These are phyloP conservation scores for Leucocoprinus sp. DNA, from an alignment of 768 basidiomycete species.

Conservation along the genomic window DNA sequence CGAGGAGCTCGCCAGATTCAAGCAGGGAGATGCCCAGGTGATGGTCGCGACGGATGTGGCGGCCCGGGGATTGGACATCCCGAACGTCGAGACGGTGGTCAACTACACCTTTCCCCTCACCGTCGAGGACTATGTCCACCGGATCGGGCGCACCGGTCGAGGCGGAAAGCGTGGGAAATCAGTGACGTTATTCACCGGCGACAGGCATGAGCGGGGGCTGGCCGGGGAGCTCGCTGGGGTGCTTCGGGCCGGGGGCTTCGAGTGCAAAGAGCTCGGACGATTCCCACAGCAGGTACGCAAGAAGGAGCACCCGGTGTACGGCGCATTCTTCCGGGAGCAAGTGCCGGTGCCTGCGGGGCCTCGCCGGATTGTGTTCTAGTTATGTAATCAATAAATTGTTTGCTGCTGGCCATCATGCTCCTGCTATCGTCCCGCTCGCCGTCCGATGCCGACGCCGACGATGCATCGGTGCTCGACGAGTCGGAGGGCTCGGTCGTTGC, in stretches of 20 bases:
- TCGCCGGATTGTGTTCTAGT: conserved; percentile 70
- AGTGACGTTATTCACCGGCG: conserved; percentile 96
- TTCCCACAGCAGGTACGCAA: conserved; percentile 99
- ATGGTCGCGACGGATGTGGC: conserved; percentile 98
- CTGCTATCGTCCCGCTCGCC: not conserved
- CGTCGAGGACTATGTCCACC: conserved; percentile 88
- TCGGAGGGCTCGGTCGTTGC: conserved; percentile 87
- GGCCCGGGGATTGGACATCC: conserved; percentile 94
- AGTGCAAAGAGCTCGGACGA: conserved; percentile 65
- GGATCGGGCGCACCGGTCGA: conserved; percentile 88
- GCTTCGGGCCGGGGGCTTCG: conserved; percentile 79
- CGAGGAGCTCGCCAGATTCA: conserved; percentile 70
- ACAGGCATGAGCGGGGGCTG: conserved; percentile 70
- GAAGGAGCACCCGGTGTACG: conserved; percentile 85
- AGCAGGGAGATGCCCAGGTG: conserved; percentile 80
- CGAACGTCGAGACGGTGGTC: conserved; percentile 87
- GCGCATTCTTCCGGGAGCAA: conserved; percentile 74
- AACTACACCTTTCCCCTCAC: conserved; percentile 98
- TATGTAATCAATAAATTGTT: too few relatives aligned
- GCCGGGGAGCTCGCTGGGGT: conserved; percentile 94
- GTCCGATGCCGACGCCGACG: conserved; percentile 21
- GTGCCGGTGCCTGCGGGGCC: conserved; percentile 51
- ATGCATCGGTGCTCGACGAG: conserved; percentile 70
- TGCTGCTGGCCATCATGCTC: too few relatives aligned
- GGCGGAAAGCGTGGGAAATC: conserved; percentile 86